Evolutionary conservation across 345 rosid species (phyloP).

Genomic region (Linum usitatissimum): DNA sequence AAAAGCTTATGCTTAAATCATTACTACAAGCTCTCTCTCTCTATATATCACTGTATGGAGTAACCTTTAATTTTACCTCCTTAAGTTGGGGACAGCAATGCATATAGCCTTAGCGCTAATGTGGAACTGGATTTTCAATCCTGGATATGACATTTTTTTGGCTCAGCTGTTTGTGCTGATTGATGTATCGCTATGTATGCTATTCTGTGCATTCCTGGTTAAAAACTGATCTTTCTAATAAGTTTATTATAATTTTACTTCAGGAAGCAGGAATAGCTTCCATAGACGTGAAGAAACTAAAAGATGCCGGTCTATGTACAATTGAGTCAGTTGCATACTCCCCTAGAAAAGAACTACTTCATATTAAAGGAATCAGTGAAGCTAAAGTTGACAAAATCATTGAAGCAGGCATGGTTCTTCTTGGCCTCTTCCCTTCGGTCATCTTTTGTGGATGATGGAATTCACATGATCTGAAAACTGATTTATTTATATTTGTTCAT

Average conservation of each 20-base stretch:
- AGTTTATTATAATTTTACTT: slow-evolving; percentile 6
- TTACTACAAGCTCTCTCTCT: too few relatives aligned
- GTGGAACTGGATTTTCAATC: too few relatives aligned
- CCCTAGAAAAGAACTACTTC: slow-evolving; percentile 93
- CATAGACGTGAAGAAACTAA: slow-evolving; percentile 80
- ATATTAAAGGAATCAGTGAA: slow-evolving; percentile 91
- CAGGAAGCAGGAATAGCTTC: slow-evolving; percentile 86
- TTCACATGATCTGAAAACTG: background rate
- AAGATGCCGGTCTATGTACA: slow-evolving; percentile 87
- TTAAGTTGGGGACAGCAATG: too few relatives aligned
- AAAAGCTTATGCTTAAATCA: too few relatives aligned
- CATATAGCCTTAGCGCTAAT: too few relatives aligned
- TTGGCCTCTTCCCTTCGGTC: background rate
- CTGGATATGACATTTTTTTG: too few relatives aligned
- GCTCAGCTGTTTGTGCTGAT: too few relatives aligned
- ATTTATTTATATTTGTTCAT: slow-evolving; percentile 6
- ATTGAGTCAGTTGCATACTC: slow-evolving; percentile 86
- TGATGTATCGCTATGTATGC: too few relatives aligned
- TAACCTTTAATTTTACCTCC: too few relatives aligned
- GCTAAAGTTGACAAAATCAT: slow-evolving; percentile 90
- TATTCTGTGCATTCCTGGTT: too few relatives aligned
- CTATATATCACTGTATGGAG: too few relatives aligned
- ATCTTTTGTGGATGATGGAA: background rate
- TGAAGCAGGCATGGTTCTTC: slow-evolving; percentile 63
- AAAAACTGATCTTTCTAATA: background rate